Evolutionary conservation across 2,329 filamentous ascomycete species (phyloP), one percentile per base, ranked within the genome.

Genomic region (Aspergillus sp.): DNA sequence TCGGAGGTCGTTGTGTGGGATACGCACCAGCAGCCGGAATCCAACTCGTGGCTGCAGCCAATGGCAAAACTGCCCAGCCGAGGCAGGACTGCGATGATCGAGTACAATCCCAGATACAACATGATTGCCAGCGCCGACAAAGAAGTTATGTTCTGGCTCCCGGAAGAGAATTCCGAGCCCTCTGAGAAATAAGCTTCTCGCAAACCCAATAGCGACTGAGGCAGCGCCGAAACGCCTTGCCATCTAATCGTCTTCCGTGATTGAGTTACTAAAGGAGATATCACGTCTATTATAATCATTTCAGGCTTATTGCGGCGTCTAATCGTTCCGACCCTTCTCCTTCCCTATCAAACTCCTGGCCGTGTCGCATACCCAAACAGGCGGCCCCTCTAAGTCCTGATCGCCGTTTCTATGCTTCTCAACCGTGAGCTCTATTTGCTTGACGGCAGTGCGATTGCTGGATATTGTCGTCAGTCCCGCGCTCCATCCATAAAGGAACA

Each of bases 81-180:
- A 72, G 64, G 77, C 68, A 54, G 78, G 75, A 61, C 76, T 32
- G 82, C 82, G 1, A 72, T 93, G 8, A 69, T 94, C 26, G 84
- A 82, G 14, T 91, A 86, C 57, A 96, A 95, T 54, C 91, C 88
- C 15, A 74, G 88, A 30, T 91, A 82, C 60, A 95, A 96, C 59
- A 79, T 95, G 66, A 73, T 96, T 45, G 88, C 86, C 6, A 91
- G 81, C 27, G 91, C 86, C 3, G 88, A 96, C 48, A 81, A 81
- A 51, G 86, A 95, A 33, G 66, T 86, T 39, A 62, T 84, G 13
- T 84, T 88, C 47, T 88, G 82, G 82, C 58, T 84, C 22, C 82
- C 82, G 1, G 81, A 86, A 53, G 73, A 76, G 26, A 39, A 40
- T 24, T 41, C 49, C n/a, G 55, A 50, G 37, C 32, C 47, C 5